Percentiles rank a stretch among this genome's conserved stretches.
These are phyloP conservation scores for Fusarium albidum DNA, from an alignment of 2,329 filamentous ascomycete genomes.

Conservation along the genomic window DNA sequence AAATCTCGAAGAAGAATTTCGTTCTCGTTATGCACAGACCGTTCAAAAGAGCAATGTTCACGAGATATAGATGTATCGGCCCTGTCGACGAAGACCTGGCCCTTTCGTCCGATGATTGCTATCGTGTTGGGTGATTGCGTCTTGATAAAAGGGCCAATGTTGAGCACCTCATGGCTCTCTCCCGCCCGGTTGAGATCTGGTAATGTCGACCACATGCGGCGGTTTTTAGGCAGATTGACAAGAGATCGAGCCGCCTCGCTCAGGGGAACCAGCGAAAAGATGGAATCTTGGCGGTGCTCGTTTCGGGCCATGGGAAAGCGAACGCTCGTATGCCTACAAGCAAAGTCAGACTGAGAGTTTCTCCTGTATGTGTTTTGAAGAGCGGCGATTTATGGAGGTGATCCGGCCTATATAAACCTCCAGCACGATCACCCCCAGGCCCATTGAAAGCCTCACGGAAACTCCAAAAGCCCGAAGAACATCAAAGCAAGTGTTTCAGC, in stretches of 20 bases:
- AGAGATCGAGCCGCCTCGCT: background rate
- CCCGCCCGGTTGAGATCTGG: background rate
- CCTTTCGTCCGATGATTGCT: conserved; percentile 2
- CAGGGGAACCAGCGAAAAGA: background rate
- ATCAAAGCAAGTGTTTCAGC: too few species aligned
- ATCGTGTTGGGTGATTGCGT: background rate
- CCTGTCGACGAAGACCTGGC: background rate
- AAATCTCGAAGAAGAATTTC: background rate
- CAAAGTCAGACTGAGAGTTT: too few species aligned
- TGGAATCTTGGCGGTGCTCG: background rate
- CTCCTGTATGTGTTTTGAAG: too few species aligned
- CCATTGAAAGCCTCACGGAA: too few species aligned
- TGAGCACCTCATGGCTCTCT: background rate
- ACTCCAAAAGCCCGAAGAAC: too few species aligned
- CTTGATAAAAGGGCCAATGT: background rate
- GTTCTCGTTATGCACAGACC: background rate
- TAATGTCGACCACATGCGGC: background rate
- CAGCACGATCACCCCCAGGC: too few species aligned
- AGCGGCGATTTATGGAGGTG: too few species aligned
- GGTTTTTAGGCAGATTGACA: background rate
- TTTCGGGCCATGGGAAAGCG: background rate
- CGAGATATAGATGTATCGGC: conserved; percentile 1
- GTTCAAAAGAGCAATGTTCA: conserved; percentile 1
- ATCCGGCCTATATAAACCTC: too few species aligned
- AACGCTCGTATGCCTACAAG: too few species aligned